Percentiles rank a stretch among this genome's conserved stretches.
Conservation (phyloP, 768 basidiomycete species). For the Boletus reticulatus region DNA sequence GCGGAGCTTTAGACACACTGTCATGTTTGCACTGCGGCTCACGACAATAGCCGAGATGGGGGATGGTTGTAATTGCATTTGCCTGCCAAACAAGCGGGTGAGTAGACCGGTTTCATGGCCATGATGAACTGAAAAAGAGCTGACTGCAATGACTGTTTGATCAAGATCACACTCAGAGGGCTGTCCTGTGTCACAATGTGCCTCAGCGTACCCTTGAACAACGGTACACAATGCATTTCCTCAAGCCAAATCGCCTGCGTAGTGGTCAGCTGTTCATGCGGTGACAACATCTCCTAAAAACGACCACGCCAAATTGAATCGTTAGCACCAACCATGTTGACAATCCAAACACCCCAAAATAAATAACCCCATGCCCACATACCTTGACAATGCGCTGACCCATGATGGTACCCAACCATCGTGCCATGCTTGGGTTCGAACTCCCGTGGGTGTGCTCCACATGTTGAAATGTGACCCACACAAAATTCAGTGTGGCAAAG, state of each 20-base stretch:
- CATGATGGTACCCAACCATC: conserved; percentile 14
- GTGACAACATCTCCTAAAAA: conserved; percentile 48
- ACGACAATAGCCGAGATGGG: conserved; percentile 43
- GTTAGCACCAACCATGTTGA: neutral
- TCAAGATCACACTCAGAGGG: conserved; percentile 34
- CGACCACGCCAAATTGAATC: neutral
- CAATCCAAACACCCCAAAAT: neutral
- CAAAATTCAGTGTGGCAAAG: conserved; percentile 62
- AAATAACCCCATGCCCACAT: neutral
- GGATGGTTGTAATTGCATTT: conserved; percentile 17
- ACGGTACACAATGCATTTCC: conserved; percentile 45
- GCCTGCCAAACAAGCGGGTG: conserved; percentile 13
- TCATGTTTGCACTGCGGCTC: conserved; percentile 60
- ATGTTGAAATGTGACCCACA: conserved; percentile 42
- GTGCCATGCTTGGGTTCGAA: neutral
- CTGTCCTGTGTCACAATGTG: conserved; percentile 37
- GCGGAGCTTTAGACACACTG: conserved; percentile 45
- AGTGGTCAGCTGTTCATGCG: conserved; percentile 49
- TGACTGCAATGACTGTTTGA: conserved; percentile 30
- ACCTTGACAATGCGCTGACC: conserved; percentile 20
- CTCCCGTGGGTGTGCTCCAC: conserved; percentile 3
- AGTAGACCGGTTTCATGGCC: neutral
- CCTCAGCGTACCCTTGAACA: conserved; percentile 42
- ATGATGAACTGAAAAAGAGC: neutral
- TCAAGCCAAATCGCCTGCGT: conserved; percentile 47